These are phyloP conservation scores for Lipomyces yamanashiensis DNA, from an alignment of 805 yeast species.

Conservation along the genomic window DNA sequence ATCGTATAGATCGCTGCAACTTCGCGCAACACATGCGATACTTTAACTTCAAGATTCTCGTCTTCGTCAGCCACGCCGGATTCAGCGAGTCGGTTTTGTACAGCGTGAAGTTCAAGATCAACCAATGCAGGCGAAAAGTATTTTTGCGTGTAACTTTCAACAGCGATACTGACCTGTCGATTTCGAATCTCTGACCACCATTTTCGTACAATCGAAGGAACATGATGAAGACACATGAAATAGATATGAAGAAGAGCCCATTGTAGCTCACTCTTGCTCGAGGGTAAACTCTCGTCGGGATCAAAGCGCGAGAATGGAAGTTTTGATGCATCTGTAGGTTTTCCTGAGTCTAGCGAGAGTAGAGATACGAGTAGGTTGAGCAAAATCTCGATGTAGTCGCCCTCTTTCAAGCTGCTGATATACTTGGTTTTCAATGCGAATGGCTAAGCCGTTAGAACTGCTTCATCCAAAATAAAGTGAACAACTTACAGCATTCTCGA, in stretches of 20 bases:
- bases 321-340: conserved; percentile 31
- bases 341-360: conserved; percentile 47
- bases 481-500: conserved; percentile 55
- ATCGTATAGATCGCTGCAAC: conserved; percentile 73
- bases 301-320: conserved; percentile 39
- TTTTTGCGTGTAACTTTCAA: conserved; percentile 66
- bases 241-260: conserved; percentile 56
- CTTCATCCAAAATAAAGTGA: too few relatives aligned
- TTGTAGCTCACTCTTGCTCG: conserved; percentile 46
- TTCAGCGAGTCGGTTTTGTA: conserved; percentile 50
- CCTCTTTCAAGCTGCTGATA: conserved; percentile 59
- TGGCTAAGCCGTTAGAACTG: conserved; percentile 41
- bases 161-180: conserved; percentile 60
- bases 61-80: conserved; percentile 36
- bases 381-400: conserved; percentile 54
- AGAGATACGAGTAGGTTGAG: conserved; percentile 57
- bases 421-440: conserved; percentile 66
- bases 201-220: conserved; percentile 61
- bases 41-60: conserved; percentile 57
- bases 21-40: conserved; percentile 66
- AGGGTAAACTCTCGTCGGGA: conserved; percentile 36
- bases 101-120: conserved; percentile 58
- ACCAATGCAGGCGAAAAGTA: conserved; percentile 70
- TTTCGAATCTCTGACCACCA: conserved; percentile 79
- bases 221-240: conserved; percentile 54